phyloP scores from a whole-genome alignment of 2,329 filamentous ascomycete species.

The Stagonosporopsis vannaccii region DNA sequence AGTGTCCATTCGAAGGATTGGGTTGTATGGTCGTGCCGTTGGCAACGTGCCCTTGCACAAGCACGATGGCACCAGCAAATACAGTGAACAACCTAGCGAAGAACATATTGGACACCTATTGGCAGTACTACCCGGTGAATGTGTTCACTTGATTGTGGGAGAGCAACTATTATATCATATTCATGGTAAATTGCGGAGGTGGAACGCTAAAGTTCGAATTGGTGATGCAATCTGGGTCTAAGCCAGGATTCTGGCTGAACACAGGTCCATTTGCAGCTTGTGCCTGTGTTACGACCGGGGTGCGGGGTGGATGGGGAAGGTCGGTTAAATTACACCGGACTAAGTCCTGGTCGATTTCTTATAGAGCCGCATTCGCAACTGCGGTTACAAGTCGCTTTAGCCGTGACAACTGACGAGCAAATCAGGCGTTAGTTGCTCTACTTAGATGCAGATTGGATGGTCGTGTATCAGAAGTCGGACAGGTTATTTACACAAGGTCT shows the following conservation, averaged over 20 bases:
- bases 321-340: slow-evolving; percentile 42
- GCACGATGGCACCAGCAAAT: slow-evolving; percentile 4
- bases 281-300: slow-evolving; percentile 29
- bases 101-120: background rate
- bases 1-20: slow-evolving; percentile 53
- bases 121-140: background rate
- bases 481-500: too few relatives aligned
- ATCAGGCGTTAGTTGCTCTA: background rate
- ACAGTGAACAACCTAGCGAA: slow-evolving; percentile 5
- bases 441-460: background rate
- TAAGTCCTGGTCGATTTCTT: slow-evolving; percentile 17
- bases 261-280: slow-evolving; percentile 5
- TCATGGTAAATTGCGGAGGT: slow-evolving; percentile 5
- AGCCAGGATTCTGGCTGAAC: slow-evolving; percentile 21
- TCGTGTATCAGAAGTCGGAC: background rate
- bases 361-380: slow-evolving; percentile 5
- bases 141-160: background rate
- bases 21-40: slow-evolving; percentile 2
- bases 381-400: slow-evolving; percentile 20
- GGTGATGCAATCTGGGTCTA: slow-evolving; percentile 23
- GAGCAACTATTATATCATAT: slow-evolving; percentile 1
- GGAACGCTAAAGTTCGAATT: background rate
- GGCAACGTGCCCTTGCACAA: background rate
- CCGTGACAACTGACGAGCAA: slow-evolving; percentile 25
- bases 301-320: slow-evolving; percentile 37